These are phyloP conservation scores for Rhododendron ovatum DNA, from an alignment of 148 eudicot genomes.

Conservation along the genomic window DNA sequence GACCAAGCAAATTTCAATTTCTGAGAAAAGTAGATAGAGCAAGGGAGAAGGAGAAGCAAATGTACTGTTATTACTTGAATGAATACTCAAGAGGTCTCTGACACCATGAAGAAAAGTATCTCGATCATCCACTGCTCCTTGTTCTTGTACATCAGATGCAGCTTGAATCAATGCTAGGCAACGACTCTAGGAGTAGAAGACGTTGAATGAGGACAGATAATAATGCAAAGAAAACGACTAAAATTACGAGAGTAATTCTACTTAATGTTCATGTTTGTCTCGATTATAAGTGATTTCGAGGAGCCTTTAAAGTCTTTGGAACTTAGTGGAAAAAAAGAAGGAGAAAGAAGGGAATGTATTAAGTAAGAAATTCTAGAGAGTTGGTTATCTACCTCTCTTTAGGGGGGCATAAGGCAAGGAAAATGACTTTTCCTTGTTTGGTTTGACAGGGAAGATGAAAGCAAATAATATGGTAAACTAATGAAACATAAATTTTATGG, in stretches of 20 bases:
- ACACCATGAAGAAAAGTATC: constrained; percentile 94
- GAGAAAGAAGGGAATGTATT: neutral
- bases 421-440: neutral
- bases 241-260: neutral
- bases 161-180: constrained; percentile 77
- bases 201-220: neutral
- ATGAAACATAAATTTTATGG: neutral
- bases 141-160: constrained; percentile 88
- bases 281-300: neutral
- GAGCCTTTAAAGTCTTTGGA: neutral
- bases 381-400: neutral
- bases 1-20: neutral
- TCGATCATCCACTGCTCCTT: constrained; percentile 98
- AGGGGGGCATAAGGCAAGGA: neutral
- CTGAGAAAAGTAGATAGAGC: neutral
- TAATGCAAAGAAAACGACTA: neutral
- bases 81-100: constrained; percentile 89
- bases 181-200: constrained; percentile 49
- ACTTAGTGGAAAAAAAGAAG: neutral
- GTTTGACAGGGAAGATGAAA: too few relatives aligned
- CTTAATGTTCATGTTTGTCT: neutral
- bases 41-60: neutral
- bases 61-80: constrained; percentile 62
- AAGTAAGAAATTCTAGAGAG: neutral
- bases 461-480: neutral